A percentile compares a stretch with the other conserved stretches of the same genome.
Conservation (phyloP, 495 filamentous ascomycete genomes). For the Talaromyces trachyspermus region DNA sequence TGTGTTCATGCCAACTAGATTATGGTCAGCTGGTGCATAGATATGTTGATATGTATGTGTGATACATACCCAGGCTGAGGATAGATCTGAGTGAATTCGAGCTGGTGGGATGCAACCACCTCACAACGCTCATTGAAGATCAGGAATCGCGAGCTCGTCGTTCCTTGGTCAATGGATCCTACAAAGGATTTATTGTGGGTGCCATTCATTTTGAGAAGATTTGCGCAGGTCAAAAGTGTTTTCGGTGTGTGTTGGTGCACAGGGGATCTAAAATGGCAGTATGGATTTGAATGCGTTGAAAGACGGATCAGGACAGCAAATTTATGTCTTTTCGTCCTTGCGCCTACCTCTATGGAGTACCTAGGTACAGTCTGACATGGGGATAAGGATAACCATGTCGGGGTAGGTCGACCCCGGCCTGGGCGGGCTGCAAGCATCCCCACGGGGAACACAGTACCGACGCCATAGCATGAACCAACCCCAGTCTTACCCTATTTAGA, state of each 20-base stretch:
- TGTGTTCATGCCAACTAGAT: conserved; percentile 88
- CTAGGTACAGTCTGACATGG: neutral
- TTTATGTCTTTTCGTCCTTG: neutral
- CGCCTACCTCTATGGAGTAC: neutral
- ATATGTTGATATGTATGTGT: neutral
- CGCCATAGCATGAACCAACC: neutral
- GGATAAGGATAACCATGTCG: neutral
- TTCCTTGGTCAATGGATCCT: conserved; percentile 84
- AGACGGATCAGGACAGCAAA: neutral
- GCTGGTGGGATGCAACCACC: conserved; percentile 85
- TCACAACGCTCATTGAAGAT: conserved; percentile 78
- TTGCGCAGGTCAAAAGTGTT: too few species aligned
- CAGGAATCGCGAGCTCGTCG: conserved; percentile 87
- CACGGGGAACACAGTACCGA: neutral
- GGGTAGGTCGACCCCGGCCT: neutral
- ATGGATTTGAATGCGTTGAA: neutral
- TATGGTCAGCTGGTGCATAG: conserved; percentile 3
- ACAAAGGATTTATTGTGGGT: too few species aligned
- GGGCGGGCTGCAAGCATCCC: neutral
- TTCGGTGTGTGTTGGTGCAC: too few species aligned
- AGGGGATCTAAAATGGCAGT: neutral
- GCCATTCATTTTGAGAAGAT: too few species aligned
- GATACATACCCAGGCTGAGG: conserved; percentile 74
- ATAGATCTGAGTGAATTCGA: conserved; percentile 85
- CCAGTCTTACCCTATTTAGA: too few species aligned